Base-by-base conservation (phyloP, 371 early-diverging fungal genomes). In the Apophysomyces ossiformis region DNA sequence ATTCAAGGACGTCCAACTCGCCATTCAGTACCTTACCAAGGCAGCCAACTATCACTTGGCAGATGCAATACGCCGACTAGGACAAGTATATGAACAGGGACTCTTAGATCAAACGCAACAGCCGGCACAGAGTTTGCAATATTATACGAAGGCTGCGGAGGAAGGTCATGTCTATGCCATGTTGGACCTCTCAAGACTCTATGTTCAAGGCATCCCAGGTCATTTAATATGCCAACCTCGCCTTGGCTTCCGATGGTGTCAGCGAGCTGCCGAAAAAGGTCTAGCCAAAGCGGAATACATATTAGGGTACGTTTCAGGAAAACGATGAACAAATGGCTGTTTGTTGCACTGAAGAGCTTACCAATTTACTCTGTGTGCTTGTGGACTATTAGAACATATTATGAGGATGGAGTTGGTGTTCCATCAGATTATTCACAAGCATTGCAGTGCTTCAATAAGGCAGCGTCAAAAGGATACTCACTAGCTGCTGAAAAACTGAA, bases 351-450 rank as follows among this genome's bases (percentile, higher is more conserved):
- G 32, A 26, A 26, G 32, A 26, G 2, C 32, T 26, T 26, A 26
- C 32, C 32, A 26, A 26, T 26, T 26, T 0, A 26, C 32, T 26
- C 32, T 26, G 32, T 26, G 32, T 58, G 35, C 3, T 61, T 21
- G 37, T 36, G 36, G 15, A 63, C 1, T 18, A 21, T 57, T 59
- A 18, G 79, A n/a, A 71, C 73, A 8, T 79, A 79, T 65, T 79
- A 79, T 44, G 80, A 79, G 39, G 67, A 70, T 37, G 80, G 80
- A 1, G 63, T 75, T 7, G 80, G 80, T 12, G 69, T 71, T 0
- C 16, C 32, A 13, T 57, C 77, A 0, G 73, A 79, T 43, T 71
- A 71, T 32, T 66, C 67, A 1, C 65, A 67, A 5, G 80, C 75
- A 21, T 57, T 74, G 6, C 75, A 75, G 43, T 76, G 67, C 21